Percentiles rank a stretch among this genome's conserved stretches.
Evolutionary conservation across 2,329 filamentous ascomycete species (phyloP).

Genomic region (Colletotrichum cereale): DNA sequence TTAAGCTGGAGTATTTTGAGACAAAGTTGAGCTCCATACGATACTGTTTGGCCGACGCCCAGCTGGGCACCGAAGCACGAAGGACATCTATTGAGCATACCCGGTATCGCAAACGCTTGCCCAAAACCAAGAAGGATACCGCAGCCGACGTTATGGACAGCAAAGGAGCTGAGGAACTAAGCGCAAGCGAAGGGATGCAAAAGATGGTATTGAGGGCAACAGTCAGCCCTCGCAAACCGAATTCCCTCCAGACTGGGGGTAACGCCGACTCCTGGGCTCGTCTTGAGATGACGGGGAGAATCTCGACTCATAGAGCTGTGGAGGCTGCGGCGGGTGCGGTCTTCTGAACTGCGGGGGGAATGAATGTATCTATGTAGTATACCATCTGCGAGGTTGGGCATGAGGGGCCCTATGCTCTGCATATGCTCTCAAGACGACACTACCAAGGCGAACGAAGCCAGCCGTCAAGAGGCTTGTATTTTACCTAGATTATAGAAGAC

Average conservation of each 20-base stretch:
- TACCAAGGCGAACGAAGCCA: neutral
- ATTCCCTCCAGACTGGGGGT: neutral
- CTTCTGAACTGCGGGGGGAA: neutral
- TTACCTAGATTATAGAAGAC: neutral
- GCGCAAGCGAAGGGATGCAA: neutral
- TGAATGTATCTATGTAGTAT: constrained; percentile 19
- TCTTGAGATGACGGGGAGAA: neutral
- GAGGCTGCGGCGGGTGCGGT: neutral
- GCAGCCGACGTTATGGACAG: neutral
- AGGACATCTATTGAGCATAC: neutral
- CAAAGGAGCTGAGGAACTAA: neutral
- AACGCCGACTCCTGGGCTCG: neutral
- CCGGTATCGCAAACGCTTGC: neutral
- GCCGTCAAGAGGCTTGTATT: neutral
- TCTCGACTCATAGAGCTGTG: neutral
- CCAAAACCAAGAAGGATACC: neutral
- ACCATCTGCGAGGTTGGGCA: neutral
- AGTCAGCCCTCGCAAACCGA: neutral
- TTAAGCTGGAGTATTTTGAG: neutral
- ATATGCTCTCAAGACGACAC: neutral
- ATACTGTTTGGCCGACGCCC: neutral
- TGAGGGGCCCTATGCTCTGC: neutral
- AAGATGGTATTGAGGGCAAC: neutral
- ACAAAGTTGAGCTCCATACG: neutral
- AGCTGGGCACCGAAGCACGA: neutral